Conservation (phyloP, 768 basidiomycete species). For the Tylopilus felleus region DNA sequence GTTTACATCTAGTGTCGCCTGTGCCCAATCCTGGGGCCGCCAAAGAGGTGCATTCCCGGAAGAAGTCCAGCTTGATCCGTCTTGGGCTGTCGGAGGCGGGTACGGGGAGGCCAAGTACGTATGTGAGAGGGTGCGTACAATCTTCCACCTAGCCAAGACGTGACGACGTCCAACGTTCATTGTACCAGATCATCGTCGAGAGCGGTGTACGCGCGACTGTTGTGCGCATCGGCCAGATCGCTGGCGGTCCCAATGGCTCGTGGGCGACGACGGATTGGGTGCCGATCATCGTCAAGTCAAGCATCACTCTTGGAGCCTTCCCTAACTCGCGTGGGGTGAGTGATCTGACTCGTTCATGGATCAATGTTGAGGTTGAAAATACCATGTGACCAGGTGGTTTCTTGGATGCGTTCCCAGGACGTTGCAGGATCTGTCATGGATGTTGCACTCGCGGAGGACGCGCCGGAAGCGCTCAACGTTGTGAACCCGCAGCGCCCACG, state of each 20-base stretch:
- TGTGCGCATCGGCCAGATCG: constrained; percentile 34
- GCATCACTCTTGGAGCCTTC: constrained; percentile 27
- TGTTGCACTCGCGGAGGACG: too few relatives aligned
- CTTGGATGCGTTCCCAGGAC: too few relatives aligned
- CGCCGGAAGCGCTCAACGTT: too few relatives aligned
- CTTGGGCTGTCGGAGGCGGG: constrained; percentile 30
- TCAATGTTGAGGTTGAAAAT: too few relatives aligned
- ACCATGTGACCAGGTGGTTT: too few relatives aligned
- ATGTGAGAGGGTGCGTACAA: neutral
- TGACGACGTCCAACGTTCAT: neutral
- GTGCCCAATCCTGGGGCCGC: constrained; percentile 24
- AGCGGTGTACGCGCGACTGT: constrained; percentile 25
- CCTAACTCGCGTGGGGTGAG: constrained; percentile 35
- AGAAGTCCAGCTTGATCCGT: constrained; percentile 28
- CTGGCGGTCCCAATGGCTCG: constrained; percentile 31
- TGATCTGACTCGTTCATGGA: neutral
- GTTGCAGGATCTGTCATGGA: too few relatives aligned
- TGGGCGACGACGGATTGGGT: constrained; percentile 29
- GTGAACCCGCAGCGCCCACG: too few relatives aligned
- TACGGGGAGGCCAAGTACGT: constrained; percentile 40
- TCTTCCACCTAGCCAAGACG: neutral
- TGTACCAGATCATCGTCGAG: constrained; percentile 20
- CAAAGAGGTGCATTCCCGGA: constrained; percentile 22
- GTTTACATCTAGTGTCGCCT: constrained; percentile 24
- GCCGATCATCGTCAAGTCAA: constrained; percentile 24